A percentile compares a stretch with the other conserved stretches of the same genome.
phyloP scores from a whole-genome alignment of 768 basidiomycete species.

The Leccinum ochraceum region DNA sequence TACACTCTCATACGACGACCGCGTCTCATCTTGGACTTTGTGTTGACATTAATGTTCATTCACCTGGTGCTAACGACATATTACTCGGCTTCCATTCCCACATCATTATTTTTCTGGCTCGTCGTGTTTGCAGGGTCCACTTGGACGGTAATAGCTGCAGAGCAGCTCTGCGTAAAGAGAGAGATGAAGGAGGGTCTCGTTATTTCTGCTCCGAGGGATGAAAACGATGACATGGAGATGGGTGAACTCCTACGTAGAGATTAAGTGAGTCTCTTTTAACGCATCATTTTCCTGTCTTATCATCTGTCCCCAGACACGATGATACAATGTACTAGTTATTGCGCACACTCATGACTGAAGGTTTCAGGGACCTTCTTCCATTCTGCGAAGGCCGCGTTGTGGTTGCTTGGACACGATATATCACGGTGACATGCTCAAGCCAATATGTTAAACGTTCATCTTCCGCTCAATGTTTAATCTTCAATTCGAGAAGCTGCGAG shows the following conservation, averaged over 20 bases:
- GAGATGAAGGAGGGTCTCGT: constrained; percentile 87
- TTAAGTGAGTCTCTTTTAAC: constrained; percentile 47
- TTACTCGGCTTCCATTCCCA: constrained; percentile 65
- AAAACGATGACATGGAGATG: constrained; percentile 57
- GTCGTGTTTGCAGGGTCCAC: constrained; percentile 70
- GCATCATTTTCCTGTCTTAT: constrained; percentile 4
- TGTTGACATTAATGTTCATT: constrained; percentile 86
- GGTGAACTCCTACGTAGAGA: constrained; percentile 51
- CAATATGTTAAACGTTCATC: neutral
- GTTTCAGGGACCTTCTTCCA: constrained; percentile 17
- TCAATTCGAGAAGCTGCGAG: neutral
- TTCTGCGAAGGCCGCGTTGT: constrained; percentile 2
- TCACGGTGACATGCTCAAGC: constrained; percentile 2
- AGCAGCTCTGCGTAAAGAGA: constrained; percentile 87
- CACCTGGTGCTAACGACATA: constrained; percentile 95
- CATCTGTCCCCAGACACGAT: constrained; percentile 12
- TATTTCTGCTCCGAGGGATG: constrained; percentile 45
- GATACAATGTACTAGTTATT: constrained; percentile 26
- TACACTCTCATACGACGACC: constrained; percentile 89
- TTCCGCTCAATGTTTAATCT: constrained; percentile 17
- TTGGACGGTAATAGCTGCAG: constrained; percentile 78
- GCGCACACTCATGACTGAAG: constrained; percentile 15
- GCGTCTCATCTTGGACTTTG: constrained; percentile 92
- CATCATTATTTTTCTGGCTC: constrained; percentile 91
- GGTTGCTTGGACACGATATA: constrained; percentile 7